Conservation (phyloP, 805 yeast species). For the Lipomyces sp. region DNA sequence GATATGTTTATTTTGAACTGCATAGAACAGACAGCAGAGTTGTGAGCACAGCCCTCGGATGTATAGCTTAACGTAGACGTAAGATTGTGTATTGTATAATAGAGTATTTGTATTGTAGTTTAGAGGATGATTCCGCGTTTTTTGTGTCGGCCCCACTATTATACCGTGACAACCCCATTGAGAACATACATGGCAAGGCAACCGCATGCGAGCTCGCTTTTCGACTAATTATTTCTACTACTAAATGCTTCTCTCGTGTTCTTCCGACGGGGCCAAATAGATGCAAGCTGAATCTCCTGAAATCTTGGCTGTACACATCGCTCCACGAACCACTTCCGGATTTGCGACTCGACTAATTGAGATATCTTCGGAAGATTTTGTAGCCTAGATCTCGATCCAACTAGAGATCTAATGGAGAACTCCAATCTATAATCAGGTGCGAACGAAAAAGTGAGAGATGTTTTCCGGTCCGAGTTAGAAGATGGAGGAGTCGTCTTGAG, state of each 20-base stretch:
- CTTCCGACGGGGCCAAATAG: constrained; percentile 63
- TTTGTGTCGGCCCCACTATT: background rate
- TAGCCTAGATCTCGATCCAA: constrained; percentile 89
- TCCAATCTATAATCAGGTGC: constrained; percentile 90
- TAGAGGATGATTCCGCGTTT: too few species aligned
- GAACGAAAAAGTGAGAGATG: constrained; percentile 85
- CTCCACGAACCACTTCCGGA: constrained; percentile 88
- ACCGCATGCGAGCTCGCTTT: background rate
- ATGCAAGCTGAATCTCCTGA: constrained; percentile 84
- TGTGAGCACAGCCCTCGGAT: constrained; percentile 9
- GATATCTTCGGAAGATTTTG: constrained; percentile 93
- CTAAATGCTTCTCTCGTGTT: constrained; percentile 38
- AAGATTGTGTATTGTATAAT: background rate
- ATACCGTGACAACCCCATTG: background rate
- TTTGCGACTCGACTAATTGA: constrained; percentile 76
- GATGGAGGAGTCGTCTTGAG: constrained; percentile 48
- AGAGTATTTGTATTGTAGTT: background rate
- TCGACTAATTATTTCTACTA: constrained; percentile 1
- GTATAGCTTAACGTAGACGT: background rate
- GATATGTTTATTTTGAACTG: constrained; percentile 26
- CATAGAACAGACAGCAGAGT: constrained; percentile 31
- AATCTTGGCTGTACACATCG: constrained; percentile 93
- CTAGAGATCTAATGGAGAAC: constrained; percentile 82
- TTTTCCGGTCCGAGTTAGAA: constrained; percentile 41
- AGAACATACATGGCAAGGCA: background rate